Percentiles rank a stretch among this genome's conserved stretches.
phyloP scores from a whole-genome alignment of 2,329 filamentous ascomycete species.

The Torrubiellomyces zombiae region DNA sequence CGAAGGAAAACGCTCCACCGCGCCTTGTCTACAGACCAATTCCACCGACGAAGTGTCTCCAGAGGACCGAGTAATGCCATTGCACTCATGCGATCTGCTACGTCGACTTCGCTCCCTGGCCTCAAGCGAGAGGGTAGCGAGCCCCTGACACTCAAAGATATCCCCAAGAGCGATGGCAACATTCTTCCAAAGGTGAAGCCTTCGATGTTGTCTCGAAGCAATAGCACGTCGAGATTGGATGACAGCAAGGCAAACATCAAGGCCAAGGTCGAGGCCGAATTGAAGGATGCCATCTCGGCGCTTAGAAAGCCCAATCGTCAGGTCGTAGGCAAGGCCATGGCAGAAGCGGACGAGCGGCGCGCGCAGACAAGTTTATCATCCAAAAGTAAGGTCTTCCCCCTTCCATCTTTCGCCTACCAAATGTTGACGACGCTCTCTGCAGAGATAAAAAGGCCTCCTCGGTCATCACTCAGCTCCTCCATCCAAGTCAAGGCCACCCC shows the following conservation, averaged over 20 bases:
- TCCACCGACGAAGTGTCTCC: constrained; percentile 34
- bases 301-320: constrained; percentile 62
- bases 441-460: constrained; percentile 37
- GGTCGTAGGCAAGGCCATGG: constrained; percentile 48
- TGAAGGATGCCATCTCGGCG: constrained; percentile 57
- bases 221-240: constrained; percentile 31
- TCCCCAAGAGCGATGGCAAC: constrained; percentile 24
- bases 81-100: constrained; percentile 52
- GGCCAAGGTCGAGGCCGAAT: constrained; percentile 49
- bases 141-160: constrained; percentile 29
- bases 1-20: constrained; percentile 42
- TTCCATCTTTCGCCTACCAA: neutral
- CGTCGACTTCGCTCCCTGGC: constrained; percentile 39
- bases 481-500: constrained; percentile 42
- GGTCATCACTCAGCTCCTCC: constrained; percentile 18
- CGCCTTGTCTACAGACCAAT: constrained; percentile 43
- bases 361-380: constrained; percentile 25
- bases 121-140: constrained; percentile 58
- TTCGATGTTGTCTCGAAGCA: constrained; percentile 20
- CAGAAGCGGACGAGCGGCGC: constrained; percentile 49
- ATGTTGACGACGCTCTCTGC: constrained; percentile 6
- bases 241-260: constrained; percentile 47
- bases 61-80: constrained; percentile 40
- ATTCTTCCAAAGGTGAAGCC: constrained; percentile 24
- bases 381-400: constrained; percentile 27